Evolutionary conservation across 2,329 filamentous ascomycete species (phyloP).

Genomic region (Sclerotinia sclerotiorum): DNA sequence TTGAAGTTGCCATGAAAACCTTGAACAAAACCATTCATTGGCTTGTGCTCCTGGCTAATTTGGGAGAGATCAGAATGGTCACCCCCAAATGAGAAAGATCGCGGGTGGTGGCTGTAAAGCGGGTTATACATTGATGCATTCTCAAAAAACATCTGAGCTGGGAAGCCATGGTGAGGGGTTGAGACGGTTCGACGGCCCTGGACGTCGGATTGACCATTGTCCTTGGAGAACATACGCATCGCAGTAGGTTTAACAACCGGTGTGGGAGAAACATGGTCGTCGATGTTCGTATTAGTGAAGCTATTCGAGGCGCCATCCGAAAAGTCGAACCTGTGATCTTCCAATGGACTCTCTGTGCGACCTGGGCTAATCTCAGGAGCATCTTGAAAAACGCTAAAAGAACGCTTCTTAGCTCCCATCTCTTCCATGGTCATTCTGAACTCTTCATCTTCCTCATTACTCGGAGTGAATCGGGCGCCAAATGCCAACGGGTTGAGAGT

Average conservation of each 20-base stretch:
- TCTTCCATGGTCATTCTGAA: conserved; percentile 37
- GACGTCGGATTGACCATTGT: conserved; percentile 31
- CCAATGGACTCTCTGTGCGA: conserved; percentile 39
- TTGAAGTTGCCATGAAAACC: conserved; percentile 30
- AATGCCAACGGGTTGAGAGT: conserved; percentile 34
- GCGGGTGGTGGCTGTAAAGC: conserved; percentile 35
- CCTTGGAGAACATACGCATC: conserved; percentile 33
- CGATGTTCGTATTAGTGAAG: conserved; percentile 25
- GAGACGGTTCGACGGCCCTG: conserved; percentile 30
- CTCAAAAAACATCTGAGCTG: conserved; percentile 36
- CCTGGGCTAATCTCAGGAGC: conserved; percentile 36
- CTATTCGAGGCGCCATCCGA: conserved; percentile 31
- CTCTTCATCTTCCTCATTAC: conserved; percentile 39
- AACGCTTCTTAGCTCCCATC: conserved; percentile 35
- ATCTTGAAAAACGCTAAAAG: conserved; percentile 38
- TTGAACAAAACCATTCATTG: conserved; percentile 21
- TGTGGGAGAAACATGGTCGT: conserved; percentile 33
- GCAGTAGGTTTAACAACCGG: conserved; percentile 31
- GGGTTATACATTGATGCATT: conserved; percentile 33
- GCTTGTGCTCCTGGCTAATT: conserved; percentile 8
- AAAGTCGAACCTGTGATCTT: conserved; percentile 39
- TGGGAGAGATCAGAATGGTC: conserved; percentile 18
- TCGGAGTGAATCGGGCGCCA: conserved; percentile 31
- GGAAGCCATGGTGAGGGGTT: conserved; percentile 30
- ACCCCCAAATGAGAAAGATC: conserved; percentile 28